These are phyloP conservation scores for Alternaria sp. DNA, from an alignment of 2,329 filamentous ascomycete species.

Conservation along the genomic window DNA sequence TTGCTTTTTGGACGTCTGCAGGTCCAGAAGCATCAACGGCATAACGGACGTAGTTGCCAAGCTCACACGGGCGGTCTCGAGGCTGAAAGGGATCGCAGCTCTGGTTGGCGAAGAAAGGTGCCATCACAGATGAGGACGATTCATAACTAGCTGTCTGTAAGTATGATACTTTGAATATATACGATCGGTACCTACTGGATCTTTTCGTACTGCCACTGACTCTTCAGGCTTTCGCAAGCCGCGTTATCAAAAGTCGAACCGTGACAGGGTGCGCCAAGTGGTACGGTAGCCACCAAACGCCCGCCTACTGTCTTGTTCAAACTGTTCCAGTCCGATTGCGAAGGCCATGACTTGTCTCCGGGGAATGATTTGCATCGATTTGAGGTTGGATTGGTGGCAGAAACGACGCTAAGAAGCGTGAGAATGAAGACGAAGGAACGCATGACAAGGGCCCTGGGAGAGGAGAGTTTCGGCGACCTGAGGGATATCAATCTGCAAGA, in stretches of 20 bases:
- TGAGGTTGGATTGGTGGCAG: constrained; percentile 4
- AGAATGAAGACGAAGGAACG: constrained; percentile 2
- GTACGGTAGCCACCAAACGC: constrained; percentile 29
- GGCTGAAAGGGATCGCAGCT: constrained; percentile 35
- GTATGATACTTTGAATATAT: neutral
- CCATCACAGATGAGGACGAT: constrained; percentile 37
- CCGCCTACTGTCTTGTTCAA: constrained; percentile 32
- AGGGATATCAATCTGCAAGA: neutral
- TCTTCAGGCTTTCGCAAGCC: constrained; percentile 23
- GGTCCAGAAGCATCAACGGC: constrained; percentile 26
- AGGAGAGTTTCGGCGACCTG: neutral
- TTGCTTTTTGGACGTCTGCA: constrained; percentile 23
- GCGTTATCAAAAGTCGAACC: constrained; percentile 21
- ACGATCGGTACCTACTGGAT: constrained; percentile 18
- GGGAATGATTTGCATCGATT: constrained; percentile 33
- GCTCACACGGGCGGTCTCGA: constrained; percentile 24
- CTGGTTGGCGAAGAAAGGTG: constrained; percentile 33
- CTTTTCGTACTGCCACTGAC: constrained; percentile 23
- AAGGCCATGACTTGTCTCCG: constrained; percentile 34
- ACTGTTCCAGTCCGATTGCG: constrained; percentile 20
- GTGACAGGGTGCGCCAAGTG: constrained; percentile 32
- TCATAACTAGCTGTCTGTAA: constrained; percentile 18
- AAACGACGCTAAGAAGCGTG: constrained; percentile 12
- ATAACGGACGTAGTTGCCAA: constrained; percentile 35
- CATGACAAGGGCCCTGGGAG: constrained; percentile 4